Conservation (phyloP, 106 monocot genomes). For the Iris macrosiphon region DNA sequence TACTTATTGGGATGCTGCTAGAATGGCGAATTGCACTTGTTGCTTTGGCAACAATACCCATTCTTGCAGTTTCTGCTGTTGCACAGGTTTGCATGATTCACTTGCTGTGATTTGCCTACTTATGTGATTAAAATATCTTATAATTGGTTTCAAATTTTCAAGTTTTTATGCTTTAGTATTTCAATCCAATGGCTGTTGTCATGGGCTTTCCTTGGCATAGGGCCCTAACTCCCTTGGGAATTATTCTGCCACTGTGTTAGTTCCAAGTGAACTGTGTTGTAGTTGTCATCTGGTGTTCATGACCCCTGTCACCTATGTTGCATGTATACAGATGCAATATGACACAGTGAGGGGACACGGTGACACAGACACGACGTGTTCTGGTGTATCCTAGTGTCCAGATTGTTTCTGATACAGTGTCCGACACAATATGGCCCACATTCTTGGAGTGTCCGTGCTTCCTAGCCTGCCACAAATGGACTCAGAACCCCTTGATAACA, state of each 20-base stretch:
- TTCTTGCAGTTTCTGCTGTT: constrained; percentile 83
- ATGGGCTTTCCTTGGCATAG: not conserved
- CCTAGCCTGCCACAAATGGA: too few relatives aligned
- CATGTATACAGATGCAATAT: too few relatives aligned
- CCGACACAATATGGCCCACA: too few relatives aligned
- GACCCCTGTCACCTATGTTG: too few relatives aligned
- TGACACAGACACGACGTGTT: too few relatives aligned
- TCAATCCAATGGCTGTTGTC: not conserved
- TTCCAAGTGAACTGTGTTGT: not conserved
- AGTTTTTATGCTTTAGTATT: not conserved
- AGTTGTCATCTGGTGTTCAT: not conserved
- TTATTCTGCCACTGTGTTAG: not conserved
- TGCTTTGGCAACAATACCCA: constrained; percentile 83
- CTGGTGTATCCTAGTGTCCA: too few relatives aligned
- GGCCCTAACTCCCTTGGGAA: not conserved
- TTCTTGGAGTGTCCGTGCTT: too few relatives aligned
- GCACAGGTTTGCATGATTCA: constrained; percentile 62
- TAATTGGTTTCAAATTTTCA: not conserved
- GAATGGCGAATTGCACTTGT: constrained; percentile 92
- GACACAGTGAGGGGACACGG: too few relatives aligned
- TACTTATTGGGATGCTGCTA: constrained; percentile 80
- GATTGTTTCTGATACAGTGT: too few relatives aligned
- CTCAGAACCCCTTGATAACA: too few relatives aligned
- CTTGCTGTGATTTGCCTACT: not conserved
- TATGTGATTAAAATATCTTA: not conserved